Conservation (phyloP, 495 filamentous ascomycete genomes). For the Aspergillus carlsbadensis region DNA sequence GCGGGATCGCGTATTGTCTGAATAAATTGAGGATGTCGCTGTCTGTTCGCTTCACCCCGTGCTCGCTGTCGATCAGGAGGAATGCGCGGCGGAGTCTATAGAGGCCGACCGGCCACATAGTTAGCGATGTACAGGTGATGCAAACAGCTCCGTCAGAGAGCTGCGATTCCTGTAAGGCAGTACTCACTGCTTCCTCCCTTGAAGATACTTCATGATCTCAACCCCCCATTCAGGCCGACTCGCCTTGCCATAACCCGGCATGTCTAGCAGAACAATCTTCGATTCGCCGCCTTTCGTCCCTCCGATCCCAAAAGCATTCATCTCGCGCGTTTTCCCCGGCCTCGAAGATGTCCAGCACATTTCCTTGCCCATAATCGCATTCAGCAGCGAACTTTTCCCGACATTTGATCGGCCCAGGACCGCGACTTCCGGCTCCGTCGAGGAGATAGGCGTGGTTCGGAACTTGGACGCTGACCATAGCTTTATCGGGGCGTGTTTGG, state of each 20-base stretch:
- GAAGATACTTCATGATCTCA: constrained; percentile 84
- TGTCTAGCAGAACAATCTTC: constrained; percentile 71
- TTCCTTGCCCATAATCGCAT: constrained; percentile 67
- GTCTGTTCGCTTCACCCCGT: constrained; percentile 79
- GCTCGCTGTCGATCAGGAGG: constrained; percentile 74
- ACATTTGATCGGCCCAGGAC: constrained; percentile 87
- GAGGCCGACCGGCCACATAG: neutral
- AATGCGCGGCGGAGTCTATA: constrained; percentile 69
- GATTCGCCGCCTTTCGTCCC: constrained; percentile 52
- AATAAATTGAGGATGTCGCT: constrained; percentile 63
- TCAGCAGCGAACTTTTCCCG: constrained; percentile 86
- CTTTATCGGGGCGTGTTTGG: constrained; percentile 56
- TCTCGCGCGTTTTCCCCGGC: constrained; percentile 73
- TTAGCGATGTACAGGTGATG: neutral
- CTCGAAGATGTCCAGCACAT: constrained; percentile 64
- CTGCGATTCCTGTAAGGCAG: neutral
- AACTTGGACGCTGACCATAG: constrained; percentile 73
- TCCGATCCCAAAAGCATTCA: constrained; percentile 84
- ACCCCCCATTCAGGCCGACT: constrained; percentile 76
- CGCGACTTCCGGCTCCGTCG: constrained; percentile 56
- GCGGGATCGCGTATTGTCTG: constrained; percentile 59
- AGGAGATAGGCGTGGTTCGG: constrained; percentile 53
- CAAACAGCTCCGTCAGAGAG: too few relatives aligned
- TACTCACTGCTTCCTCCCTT: constrained; percentile 61
- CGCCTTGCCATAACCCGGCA: constrained; percentile 90